Evolutionary conservation across 345 rosid species (phyloP), one percentile per base, ranked within the genome.

Genomic region (Eucalyptus pauciflora): DNA sequence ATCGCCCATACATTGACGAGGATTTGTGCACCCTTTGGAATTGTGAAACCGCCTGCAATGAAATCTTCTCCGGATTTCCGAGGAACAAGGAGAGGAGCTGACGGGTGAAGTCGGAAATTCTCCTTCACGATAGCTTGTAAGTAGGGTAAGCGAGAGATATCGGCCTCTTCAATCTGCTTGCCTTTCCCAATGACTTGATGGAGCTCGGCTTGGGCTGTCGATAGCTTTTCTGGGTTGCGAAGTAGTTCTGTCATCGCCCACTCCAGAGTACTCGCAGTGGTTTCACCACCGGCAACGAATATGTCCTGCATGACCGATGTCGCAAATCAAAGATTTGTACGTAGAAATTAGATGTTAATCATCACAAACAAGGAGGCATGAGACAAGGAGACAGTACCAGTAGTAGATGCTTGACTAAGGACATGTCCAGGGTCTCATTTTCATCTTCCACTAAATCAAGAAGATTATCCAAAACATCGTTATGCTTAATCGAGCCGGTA

Each of bases 381-480:
- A 71, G 11, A 18, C 45, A 3, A 18, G 81, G 13, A 17, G 8
- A 71, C 46, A 5, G 46, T 71, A 71, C 81, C 46, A 71, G 46
- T 5, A 37, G 4, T 10, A 33, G 46, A 37, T 71, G 81, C 46
- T 71, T 71, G 81, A 18, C 81, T 37, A 33, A 45, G 33, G 80
- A 87, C n/a, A 43, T 29, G 58, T 69, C 80, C 48, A 92, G 86
- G 52, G 83, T 91, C 45, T 91, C 90, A 17, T 31, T 71, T n/a
- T 69, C 27, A 13, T 89, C 90, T 27, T 92, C 90, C 6, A 27
- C 56, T 18, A 93, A 71, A 69, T 67, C 46, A n/a, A 93, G 91
- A 20, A 93, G 93, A 54, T 86, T 76, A 49, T 93, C 95, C 56
- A 93, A 85, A 52, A 92, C 58, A 91, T 94, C 95, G 25, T 89